Evolutionary conservation across 352 stramenopile species (phyloP), one percentile per base, ranked within the genome.

Genomic region (Phytophthora rubi): DNA sequence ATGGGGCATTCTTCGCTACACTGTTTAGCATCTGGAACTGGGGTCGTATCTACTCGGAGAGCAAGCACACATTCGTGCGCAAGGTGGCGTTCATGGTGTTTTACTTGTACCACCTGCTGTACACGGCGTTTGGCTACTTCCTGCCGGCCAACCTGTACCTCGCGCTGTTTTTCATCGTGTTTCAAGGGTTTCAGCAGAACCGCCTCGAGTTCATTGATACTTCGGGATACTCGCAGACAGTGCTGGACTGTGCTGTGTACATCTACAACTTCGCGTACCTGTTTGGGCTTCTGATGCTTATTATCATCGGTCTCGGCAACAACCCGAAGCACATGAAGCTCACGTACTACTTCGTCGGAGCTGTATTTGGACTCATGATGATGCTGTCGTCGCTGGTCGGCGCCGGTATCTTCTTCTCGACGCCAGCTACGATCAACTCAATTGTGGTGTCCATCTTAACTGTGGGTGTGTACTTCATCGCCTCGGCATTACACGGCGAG

Each of bases 161-260:
- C 13, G 86, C 87, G 57, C 75, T 96, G 2, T 96, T 79, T 64
- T 96, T 94, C 75, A 88, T 96, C 56, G 88, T 96, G 12, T 95
- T 96, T 61, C 85, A 95, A 70, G 89, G 84, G n/a, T 96, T 96
- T 62, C 87, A 93, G 62, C 76, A 96, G 57, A 95, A 96, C 64
- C 85, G 86, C 0, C 86, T 92, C 65, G 59, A 77, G 53, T 96
- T 96, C 62, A 65, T 94, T 23, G 84, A 94, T 70, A 96, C 88
- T n/a, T 93, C 84, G 0, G 74, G 70, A 2, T 94, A 86, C 54
- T 79, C 77, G 1, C 54, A 80, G 30, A 77, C 75, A 15, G 85
- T 94, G 47, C 70, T 88, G 7, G 78, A 95, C 62, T 66, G 77
- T 55, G 76, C 71, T 5, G 86, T 94, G 45, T 93, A 93, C 63